Percentiles rank a stretch among this genome's conserved stretches.
These are phyloP conservation scores for Yamadazyma scolyti DNA, from an alignment of 805 yeast genomes.

Conservation along the genomic window DNA sequence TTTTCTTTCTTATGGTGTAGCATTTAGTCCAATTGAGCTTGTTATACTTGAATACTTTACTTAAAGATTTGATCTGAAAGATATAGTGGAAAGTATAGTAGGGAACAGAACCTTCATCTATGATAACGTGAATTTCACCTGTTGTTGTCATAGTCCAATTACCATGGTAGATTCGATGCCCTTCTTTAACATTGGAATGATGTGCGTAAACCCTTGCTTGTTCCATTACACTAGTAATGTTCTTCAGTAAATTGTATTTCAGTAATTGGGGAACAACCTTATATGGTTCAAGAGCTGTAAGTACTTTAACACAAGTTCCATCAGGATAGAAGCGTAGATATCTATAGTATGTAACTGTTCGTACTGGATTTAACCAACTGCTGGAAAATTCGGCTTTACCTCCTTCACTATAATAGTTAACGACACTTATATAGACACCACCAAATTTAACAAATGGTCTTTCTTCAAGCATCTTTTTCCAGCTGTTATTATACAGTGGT, in stretches of 20 bases:
- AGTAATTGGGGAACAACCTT: conserved; percentile 58
- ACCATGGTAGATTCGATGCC: conserved; percentile 43
- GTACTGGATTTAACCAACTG: conserved; percentile 71
- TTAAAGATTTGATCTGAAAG: conserved; percentile 56
- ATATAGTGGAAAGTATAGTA: conserved; percentile 63
- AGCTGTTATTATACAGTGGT: conserved; percentile 29
- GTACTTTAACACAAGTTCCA: conserved; percentile 68
- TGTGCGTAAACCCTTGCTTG: conserved; percentile 8
- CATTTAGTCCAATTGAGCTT: conserved; percentile 70
- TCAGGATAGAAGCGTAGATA: conserved; percentile 77
- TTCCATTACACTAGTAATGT: conserved; percentile 12
- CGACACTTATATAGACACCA: conserved; percentile 84
- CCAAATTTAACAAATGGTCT: conserved; percentile 77
- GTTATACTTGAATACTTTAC: conserved; percentile 57
- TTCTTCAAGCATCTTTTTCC: conserved; percentile 50
- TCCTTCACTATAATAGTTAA: conserved; percentile 83
- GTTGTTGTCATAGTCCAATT: conserved; percentile 56
- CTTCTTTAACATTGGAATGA: conserved; percentile 21
- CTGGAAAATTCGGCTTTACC: conserved; percentile 62
- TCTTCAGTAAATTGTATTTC: conserved; percentile 16
- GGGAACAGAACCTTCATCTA: conserved; percentile 57
- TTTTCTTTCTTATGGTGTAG: conserved; percentile 47
- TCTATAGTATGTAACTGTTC: conserved; percentile 84
- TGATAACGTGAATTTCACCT: conserved; percentile 44
- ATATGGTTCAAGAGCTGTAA: conserved; percentile 70